Base-by-base conservation (phyloP, 2,329 filamentous ascomycete genomes). In the Fusarium xyrophilum region DNA sequence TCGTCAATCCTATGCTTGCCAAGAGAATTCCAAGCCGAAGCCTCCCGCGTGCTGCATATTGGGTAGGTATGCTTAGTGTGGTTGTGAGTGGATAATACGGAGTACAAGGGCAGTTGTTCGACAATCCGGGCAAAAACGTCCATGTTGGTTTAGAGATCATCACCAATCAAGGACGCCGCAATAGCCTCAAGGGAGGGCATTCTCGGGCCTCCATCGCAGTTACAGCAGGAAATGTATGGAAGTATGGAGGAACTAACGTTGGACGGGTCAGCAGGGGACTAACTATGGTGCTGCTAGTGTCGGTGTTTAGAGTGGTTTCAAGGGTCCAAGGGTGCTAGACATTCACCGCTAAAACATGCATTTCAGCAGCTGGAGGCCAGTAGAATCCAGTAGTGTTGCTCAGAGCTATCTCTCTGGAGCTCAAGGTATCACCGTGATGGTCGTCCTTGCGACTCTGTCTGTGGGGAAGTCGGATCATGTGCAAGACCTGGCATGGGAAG, bases 41-140 rank as follows among this genome's bases (percentile, higher is more conserved):
- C 53, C 53, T 60, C 59, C 39, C 50, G 32, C 35, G 40, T 60
- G 60, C 51, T 64, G 63, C 42, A 64, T 58, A 38, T 48, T 69
- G 47, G 38, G 67, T 64, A 62, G 38, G 67, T 64, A 62, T 64
- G 67, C 44, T 71, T 63, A 46, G 69, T 62, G 67, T 60, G 52
- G 61, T 68, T 57, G 40, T 59, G 56, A 52, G 44, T 70, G 69
- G 67, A 69, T 67, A 72, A 60, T 50, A 25, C 23, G 23, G 23
- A 25, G 23, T 25, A 58, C 44, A 52, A 60, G 61, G 58, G 35
- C 65, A 56, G 38, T 30, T 44, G 46, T 56, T 67, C 48, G 58
- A 55, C 39, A 70, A 67, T 50, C 54, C 38, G 52, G 53, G 46
- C 51, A 43, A 44, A 44, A 57, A 46, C 19, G 32, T 52, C 50